Percentiles rank a stretch among this genome's conserved stretches.
Evolutionary conservation across 192 early-diverging fungal genomes (phyloP).

Genomic region (Backusella luteola): DNA sequence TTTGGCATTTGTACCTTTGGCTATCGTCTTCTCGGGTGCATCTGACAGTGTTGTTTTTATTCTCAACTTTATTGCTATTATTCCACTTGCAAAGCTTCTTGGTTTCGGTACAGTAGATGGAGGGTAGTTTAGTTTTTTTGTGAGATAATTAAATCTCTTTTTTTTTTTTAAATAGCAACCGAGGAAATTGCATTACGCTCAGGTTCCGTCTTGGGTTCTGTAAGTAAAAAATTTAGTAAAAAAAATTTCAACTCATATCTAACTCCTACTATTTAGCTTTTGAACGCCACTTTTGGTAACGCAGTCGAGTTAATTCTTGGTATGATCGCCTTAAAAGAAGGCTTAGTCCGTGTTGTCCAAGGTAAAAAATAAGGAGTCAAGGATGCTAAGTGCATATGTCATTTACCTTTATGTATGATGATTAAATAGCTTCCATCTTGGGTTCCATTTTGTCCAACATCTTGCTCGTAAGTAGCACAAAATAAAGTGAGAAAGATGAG

Average conservation of each 20-base stretch:
- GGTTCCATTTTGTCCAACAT: slow-evolving; percentile 95
- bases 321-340: slow-evolving; percentile 60
- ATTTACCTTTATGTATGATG: neutral
- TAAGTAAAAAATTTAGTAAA: slow-evolving; percentile 7
- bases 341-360: slow-evolving; percentile 65
- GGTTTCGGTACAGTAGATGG: slow-evolving; percentile 27
- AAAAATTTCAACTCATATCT: neutral
- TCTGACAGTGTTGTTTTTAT: slow-evolving; percentile 65
- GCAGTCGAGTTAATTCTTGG: slow-evolving; percentile 85
- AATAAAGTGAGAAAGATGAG: neutral
- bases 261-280: slow-evolving; percentile 2
- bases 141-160: slow-evolving; percentile 14
- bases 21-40: slow-evolving; percentile 66
- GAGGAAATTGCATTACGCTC: slow-evolving; percentile 65
- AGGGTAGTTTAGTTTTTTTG: neutral
- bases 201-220: slow-evolving; percentile 30
- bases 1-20: slow-evolving; percentile 78
- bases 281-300: slow-evolving; percentile 58
- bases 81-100: slow-evolving; percentile 81
- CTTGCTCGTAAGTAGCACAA: slow-evolving; percentile 61
- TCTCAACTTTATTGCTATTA: slow-evolving; percentile 89
- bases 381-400: neutral
- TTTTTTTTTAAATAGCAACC: slow-evolving; percentile 52
- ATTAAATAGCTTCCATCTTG: slow-evolving; percentile 61
- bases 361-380: slow-evolving; percentile 20